phyloP scores from a whole-genome alignment of 2,329 filamentous ascomycete genomes.

The Aspergillus thermomutatus region DNA sequence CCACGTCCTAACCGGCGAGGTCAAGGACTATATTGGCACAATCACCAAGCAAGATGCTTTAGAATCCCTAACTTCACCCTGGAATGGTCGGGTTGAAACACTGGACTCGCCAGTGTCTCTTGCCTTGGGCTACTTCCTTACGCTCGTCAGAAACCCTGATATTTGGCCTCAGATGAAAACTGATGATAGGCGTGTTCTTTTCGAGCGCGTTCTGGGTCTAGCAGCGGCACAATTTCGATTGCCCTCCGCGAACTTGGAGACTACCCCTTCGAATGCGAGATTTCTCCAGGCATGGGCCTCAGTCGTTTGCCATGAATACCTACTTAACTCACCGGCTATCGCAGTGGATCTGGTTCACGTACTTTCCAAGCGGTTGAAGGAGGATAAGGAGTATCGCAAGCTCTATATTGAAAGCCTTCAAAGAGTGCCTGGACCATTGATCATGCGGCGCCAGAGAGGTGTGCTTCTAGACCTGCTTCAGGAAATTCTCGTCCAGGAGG shows the following conservation, averaged over 20 bases:
- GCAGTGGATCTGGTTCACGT: slow-evolving; percentile 34
- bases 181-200: slow-evolving; percentile 29
- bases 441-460: slow-evolving; percentile 37
- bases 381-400: slow-evolving; percentile 24
- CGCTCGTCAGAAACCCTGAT: slow-evolving; percentile 29
- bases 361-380: slow-evolving; percentile 31
- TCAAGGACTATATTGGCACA: slow-evolving; percentile 23
- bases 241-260: slow-evolving; percentile 24
- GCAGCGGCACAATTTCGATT: slow-evolving; percentile 27
- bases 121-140: slow-evolving; percentile 33
- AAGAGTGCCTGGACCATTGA: slow-evolving; percentile 33
- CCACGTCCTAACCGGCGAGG: slow-evolving; percentile 21
- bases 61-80: slow-evolving; percentile 25
- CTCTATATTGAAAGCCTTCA: slow-evolving; percentile 36
- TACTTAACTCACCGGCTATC: slow-evolving; percentile 31
- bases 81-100: slow-evolving; percentile 38
- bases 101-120: slow-evolving; percentile 29
- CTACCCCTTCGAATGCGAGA: slow-evolving; percentile 21
- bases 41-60: slow-evolving; percentile 22
- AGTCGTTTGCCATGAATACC: slow-evolving; percentile 39
- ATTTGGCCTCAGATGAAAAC: slow-evolving; percentile 27
- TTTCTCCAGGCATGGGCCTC: slow-evolving; percentile 38
- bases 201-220: slow-evolving; percentile 31
- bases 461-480: slow-evolving; percentile 34
- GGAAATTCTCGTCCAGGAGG: slow-evolving; percentile 28